These are phyloP conservation scores for Fonsecaea monophora DNA, from an alignment of 2,329 filamentous ascomycete species.

Conservation along the genomic window DNA sequence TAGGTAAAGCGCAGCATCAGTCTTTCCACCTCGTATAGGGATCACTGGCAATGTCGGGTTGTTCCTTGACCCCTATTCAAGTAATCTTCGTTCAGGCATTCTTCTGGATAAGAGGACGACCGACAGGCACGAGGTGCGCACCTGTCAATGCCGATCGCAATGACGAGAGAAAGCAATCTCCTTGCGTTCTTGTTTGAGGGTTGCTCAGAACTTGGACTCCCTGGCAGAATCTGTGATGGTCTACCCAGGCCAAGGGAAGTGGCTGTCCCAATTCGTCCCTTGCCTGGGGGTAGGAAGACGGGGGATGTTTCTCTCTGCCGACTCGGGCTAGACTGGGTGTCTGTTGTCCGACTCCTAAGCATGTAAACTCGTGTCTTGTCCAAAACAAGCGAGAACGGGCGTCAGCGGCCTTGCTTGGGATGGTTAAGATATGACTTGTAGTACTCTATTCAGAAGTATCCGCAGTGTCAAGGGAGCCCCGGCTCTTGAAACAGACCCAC, in stretches of 20 bases:
- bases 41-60: background rate
- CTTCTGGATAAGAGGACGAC: background rate
- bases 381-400: background rate
- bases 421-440: background rate
- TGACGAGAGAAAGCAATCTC: background rate
- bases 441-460: background rate
- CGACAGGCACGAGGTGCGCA: background rate
- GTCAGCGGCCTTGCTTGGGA: background rate
- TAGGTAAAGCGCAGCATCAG: background rate
- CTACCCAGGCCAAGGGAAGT: background rate
- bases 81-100: background rate
- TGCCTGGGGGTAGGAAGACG: background rate
- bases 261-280: background rate
- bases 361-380: background rate
- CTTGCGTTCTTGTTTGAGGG: background rate
- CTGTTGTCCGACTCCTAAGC: background rate
- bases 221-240: background rate
- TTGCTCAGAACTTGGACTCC: background rate
- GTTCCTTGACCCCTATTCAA: background rate
- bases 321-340: background rate
- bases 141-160: background rate
- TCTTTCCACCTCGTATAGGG: background rate
- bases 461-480: background rate
- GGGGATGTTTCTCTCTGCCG: background rate
- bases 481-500: background rate